phyloP scores from a whole-genome alignment of 306 rosid species.

The Pachyrhizus erosus region DNA sequence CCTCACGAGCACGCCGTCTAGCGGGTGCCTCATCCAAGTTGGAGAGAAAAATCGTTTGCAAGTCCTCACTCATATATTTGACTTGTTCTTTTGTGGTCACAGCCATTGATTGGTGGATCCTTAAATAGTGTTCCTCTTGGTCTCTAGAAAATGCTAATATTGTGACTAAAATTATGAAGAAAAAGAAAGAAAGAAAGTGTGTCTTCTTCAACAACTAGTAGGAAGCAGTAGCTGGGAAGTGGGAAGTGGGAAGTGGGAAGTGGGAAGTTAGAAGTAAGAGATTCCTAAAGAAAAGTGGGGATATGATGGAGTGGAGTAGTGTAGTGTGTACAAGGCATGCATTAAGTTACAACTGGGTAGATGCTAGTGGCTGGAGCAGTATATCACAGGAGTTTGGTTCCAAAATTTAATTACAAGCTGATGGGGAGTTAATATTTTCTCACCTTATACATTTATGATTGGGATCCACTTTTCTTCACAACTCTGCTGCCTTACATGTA shows the following conservation, averaged over 20 bases:
- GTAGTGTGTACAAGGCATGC: background rate
- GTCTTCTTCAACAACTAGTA: background rate
- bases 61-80: constrained; percentile 45
- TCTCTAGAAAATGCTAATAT: too few relatives aligned
- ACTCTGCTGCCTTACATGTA: background rate
- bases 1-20: constrained; percentile 56
- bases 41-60: constrained; percentile 36
- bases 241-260: background rate
- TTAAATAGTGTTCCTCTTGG: too few relatives aligned
- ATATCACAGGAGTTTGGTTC: constrained; percentile 43
- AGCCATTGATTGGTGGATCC: constrained; percentile 33
- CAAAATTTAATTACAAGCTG: constrained; percentile 40
- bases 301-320: too few relatives aligned
- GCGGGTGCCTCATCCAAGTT: constrained; percentile 58
- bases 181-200: background rate
- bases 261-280: background rate
- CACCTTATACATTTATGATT: constrained; percentile 45
- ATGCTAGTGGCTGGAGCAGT: background rate
- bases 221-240: background rate
- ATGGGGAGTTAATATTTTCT: constrained; percentile 42
- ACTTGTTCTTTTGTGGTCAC: background rate
- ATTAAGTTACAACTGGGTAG: background rate
- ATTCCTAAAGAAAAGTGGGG: constrained; percentile 7
- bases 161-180: background rate
- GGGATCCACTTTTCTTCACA: constrained; percentile 4